Conservation (phyloP, 108 stramenopile species). For the Nannochloropsis salina region DNA sequence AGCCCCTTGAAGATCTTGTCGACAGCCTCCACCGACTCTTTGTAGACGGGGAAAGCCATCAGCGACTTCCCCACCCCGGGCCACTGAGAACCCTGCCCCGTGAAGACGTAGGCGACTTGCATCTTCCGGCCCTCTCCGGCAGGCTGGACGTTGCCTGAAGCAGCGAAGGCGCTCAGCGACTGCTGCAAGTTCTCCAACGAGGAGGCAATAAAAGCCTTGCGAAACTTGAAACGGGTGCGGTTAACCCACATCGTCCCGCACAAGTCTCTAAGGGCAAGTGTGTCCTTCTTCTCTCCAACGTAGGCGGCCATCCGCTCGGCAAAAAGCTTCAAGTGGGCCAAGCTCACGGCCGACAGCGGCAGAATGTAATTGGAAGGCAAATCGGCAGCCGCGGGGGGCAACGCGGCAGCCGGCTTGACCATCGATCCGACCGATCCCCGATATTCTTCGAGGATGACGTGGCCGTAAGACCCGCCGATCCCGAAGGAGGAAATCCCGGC, state of each 20-base stretch:
- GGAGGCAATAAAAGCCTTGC: constrained; percentile 6
- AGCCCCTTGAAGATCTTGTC: constrained; percentile 18
- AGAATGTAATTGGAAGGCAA: neutral
- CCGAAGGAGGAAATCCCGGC: neutral
- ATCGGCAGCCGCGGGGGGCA: neutral
- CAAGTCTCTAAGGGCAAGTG: neutral
- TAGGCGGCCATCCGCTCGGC: neutral
- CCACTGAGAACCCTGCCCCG: constrained; percentile 11
- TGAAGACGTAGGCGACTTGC: neutral
- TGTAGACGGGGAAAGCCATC: constrained; percentile 15
- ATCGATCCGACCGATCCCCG: neutral
- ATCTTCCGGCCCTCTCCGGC: neutral
- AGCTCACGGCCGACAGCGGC: constrained; percentile 10
- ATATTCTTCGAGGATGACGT: neutral
- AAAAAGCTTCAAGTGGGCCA: constrained; percentile 11
- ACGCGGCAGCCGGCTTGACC: neutral
- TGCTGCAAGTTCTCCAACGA: neutral
- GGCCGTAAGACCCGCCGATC: neutral
- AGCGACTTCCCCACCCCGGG: neutral
- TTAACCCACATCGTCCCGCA: constrained; percentile 3
- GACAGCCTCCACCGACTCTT: neutral
- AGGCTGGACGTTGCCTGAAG: constrained; percentile 1
- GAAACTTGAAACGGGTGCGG: constrained; percentile 19
- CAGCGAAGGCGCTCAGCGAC: neutral
- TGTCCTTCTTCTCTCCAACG: neutral